phyloP scores from a whole-genome alignment of 1,139 yeast genomes.

The Yamadazyma buinensis region DNA sequence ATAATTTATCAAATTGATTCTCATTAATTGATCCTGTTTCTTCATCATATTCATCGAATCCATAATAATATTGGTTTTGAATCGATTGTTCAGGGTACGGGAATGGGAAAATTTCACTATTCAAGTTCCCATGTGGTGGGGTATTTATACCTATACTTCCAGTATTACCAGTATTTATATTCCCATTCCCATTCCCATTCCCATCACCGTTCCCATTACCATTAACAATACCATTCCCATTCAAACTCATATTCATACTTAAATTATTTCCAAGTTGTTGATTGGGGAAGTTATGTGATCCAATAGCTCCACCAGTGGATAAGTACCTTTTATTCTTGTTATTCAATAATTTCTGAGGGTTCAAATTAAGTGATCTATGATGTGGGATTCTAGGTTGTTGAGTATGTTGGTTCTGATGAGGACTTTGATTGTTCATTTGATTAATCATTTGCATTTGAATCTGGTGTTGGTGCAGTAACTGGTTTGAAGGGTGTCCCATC shows the following conservation, averaged over 20 bases:
- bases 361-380: slow-evolving; percentile 40
- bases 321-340: slow-evolving; percentile 32
- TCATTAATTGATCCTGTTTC: slow-evolving; percentile 19
- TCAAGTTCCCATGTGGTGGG: too few relatives aligned
- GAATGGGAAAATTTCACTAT: slow-evolving; percentile 43
- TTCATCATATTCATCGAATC: slow-evolving; percentile 42
- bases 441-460: too few relatives aligned
- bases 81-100: slow-evolving; percentile 45
- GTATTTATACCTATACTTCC: too few relatives aligned
- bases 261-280: not conserved
- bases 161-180: too few relatives aligned
- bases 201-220: too few relatives aligned
- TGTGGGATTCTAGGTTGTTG: slow-evolving; percentile 41
- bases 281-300: slow-evolving; percentile 4
- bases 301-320: slow-evolving; percentile 22
- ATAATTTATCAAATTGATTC: slow-evolving; percentile 18
- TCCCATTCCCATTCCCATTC: too few relatives aligned
- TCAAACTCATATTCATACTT: too few relatives aligned
- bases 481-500: slow-evolving; percentile 19
- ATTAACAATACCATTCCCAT: slow-evolving; percentile 1
- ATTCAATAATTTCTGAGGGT: slow-evolving; percentile 15
- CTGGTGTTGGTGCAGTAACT: too few relatives aligned
- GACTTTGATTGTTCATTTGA: too few relatives aligned
- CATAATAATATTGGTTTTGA: slow-evolving; percentile 26
- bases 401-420: too few relatives aligned